Percentiles rank a stretch among this genome's conserved stretches.
These are phyloP conservation scores for Cymodocea nodosa DNA, from an alignment of 116 monocot genomes.

Conservation along the genomic window DNA sequence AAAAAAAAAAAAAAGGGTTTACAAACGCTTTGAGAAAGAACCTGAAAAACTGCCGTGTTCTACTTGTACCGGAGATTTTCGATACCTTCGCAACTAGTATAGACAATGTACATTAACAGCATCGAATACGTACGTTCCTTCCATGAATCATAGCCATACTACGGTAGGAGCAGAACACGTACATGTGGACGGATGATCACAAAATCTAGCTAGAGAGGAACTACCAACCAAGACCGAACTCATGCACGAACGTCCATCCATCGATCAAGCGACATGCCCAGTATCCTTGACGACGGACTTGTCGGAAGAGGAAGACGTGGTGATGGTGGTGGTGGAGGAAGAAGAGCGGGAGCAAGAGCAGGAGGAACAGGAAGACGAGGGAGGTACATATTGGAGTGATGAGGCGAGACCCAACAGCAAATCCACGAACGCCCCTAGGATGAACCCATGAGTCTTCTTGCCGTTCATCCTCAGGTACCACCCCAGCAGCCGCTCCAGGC, in stretches of 20 bases:
- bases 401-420: slow-evolving; percentile 20
- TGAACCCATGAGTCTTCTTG: slow-evolving; percentile 35
- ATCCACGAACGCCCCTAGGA: slow-evolving; percentile 48
- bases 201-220: no score
- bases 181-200: no score
- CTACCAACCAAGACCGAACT: no score
- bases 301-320: slow-evolving; percentile 3
- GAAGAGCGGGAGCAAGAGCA: slow-evolving; percentile 10
- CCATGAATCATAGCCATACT: no score
- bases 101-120: no score
- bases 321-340: slow-evolving; percentile 3
- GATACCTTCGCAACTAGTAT: no score
- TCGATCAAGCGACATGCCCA: not conserved
- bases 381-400: not conserved
- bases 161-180: no score
- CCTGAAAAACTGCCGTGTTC: no score
- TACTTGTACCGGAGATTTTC: no score
- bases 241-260: not conserved
- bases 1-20: no score
- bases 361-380: slow-evolving; percentile 4
- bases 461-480: slow-evolving; percentile 52
- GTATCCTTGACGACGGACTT: not conserved
- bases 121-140: no score
- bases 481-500: slow-evolving; percentile 33
- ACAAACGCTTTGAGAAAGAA: no score